Conservation (phyloP, 805 yeast genomes). For the Torulaspora franciscae region DNA sequence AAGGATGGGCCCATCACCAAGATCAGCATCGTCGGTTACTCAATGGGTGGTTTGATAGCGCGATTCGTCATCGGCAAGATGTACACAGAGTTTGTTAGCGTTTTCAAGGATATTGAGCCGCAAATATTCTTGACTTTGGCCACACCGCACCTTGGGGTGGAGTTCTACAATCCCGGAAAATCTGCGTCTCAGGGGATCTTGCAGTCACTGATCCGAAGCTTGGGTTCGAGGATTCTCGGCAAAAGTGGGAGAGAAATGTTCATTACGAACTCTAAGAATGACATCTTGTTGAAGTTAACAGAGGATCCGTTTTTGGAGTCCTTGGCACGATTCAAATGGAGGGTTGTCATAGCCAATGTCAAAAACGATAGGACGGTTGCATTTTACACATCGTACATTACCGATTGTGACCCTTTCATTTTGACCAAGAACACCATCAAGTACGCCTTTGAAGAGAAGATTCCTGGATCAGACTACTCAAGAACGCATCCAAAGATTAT, state of each 20-base stretch:
- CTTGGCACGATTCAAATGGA: conserved; percentile 50
- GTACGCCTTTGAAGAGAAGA: conserved; percentile 44
- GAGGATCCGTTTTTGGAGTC: conserved; percentile 49
- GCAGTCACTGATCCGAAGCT: conserved; percentile 39
- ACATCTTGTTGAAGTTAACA: conserved; percentile 42
- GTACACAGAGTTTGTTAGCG: conserved; percentile 46
- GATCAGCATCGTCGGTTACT: conserved; percentile 79
- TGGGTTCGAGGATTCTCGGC: conserved; percentile 56
- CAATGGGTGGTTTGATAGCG: conserved; percentile 81
- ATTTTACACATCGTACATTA: conserved; percentile 75
- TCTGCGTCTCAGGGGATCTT: conserved; percentile 26
- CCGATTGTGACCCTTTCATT: conserved; percentile 70
- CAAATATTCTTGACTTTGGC: conserved; percentile 63
- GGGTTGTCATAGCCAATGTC: conserved; percentile 65
- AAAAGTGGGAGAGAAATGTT: conserved; percentile 74
- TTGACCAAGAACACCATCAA: conserved; percentile 45
- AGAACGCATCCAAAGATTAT: conserved; percentile 26
- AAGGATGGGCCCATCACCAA: conserved; percentile 36
- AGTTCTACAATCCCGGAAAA: conserved; percentile 42
- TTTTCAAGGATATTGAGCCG: conserved; percentile 60
- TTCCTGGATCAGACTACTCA: conserved; percentile 25
- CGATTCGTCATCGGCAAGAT: conserved; percentile 73
- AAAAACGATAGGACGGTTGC: conserved; percentile 83
- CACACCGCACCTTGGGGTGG: conserved; percentile 68
- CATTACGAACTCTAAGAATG: conserved; percentile 40